Evolutionary conservation across 768 basidiomycete species (phyloP).

Genomic region (Chalciporus piperatus): DNA sequence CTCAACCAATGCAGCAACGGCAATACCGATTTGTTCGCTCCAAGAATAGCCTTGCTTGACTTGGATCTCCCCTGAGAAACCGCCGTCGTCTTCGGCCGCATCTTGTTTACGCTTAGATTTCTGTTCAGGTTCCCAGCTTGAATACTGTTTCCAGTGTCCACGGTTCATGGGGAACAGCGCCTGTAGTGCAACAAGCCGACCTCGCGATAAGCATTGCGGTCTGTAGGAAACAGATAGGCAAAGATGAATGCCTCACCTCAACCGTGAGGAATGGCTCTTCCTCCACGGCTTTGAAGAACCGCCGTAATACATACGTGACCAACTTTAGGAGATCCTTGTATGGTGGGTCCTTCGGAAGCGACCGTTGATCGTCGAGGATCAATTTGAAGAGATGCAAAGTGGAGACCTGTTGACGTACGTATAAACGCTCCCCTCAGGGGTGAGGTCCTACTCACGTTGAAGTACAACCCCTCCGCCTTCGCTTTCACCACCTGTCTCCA

Average conservation of each 20-base stretch:
- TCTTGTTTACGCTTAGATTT: conserved; percentile 37
- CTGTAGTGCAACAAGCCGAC: conserved; percentile 35
- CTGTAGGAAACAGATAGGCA: conserved; percentile 19
- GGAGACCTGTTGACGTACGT: conserved; percentile 63
- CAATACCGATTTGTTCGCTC: conserved; percentile 89
- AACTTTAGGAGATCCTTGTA: conserved; percentile 81
- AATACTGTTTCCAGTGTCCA: conserved; percentile 81
- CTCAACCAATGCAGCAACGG: conserved; percentile 70
- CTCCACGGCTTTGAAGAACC: conserved; percentile 90
- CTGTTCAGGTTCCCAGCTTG: conserved; percentile 64
- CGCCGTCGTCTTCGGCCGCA: conserved; percentile 33
- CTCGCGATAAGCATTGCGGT: conserved; percentile 20
- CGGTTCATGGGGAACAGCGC: conserved; percentile 89
- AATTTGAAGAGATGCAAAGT: conserved; percentile 85
- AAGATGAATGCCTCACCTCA: conserved; percentile 58
- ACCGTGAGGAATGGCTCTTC: conserved; percentile 85
- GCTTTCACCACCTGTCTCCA: conserved; percentile 89
- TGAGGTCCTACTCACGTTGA: conserved; percentile 61
- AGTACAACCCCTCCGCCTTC: conserved; percentile 93
- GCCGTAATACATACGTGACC: conserved; percentile 82
- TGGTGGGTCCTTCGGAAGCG: conserved; percentile 74
- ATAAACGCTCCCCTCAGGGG: conserved; percentile 4
- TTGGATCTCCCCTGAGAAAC: conserved; percentile 64
- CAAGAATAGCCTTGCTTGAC: conserved; percentile 87
- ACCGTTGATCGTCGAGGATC: conserved; percentile 77